Percentiles rank a stretch among this genome's conserved stretches.
Conservation (phyloP, 148 eudicot genomes). For the Chenopodium berlandieri region DNA sequence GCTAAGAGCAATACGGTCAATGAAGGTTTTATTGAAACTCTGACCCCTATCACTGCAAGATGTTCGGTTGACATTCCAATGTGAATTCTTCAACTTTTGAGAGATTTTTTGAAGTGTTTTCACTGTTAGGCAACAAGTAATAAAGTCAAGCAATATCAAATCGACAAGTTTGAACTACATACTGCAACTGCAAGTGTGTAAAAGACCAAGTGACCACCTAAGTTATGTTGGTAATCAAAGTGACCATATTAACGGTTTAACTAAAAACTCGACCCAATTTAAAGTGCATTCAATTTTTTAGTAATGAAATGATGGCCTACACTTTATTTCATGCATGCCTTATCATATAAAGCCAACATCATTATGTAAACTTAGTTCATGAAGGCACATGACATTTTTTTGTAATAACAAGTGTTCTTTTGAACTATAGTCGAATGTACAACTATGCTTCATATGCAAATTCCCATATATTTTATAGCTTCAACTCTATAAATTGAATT, state of each 20-base stretch:
- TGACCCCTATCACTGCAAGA: conserved; percentile 41
- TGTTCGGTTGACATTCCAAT: conserved; percentile 42
- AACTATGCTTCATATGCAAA: background rate
- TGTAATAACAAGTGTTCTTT: background rate
- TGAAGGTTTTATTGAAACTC: conserved; percentile 27
- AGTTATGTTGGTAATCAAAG: background rate
- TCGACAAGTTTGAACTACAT: background rate
- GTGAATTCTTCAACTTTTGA: conserved; percentile 35
- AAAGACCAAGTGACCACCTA: background rate
- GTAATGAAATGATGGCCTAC: too few species aligned
- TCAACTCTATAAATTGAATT: background rate
- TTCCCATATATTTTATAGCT: background rate
- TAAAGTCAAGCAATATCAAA: background rate
- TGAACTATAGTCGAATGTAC: background rate
- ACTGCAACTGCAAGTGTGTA: background rate
- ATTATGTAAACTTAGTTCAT: background rate
- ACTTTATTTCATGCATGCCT: background rate
- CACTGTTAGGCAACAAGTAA: conserved; percentile 36
- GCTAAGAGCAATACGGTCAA: conserved; percentile 22
- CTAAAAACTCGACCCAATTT: background rate
- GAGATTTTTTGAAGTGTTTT: conserved; percentile 46
- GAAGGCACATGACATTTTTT: background rate
- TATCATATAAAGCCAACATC: background rate
- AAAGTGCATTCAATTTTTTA: background rate
- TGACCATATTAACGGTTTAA: background rate